Conservation (phyloP, 1,284 basidiomycete genomes). For the Cerioporus squamosus region DNA sequence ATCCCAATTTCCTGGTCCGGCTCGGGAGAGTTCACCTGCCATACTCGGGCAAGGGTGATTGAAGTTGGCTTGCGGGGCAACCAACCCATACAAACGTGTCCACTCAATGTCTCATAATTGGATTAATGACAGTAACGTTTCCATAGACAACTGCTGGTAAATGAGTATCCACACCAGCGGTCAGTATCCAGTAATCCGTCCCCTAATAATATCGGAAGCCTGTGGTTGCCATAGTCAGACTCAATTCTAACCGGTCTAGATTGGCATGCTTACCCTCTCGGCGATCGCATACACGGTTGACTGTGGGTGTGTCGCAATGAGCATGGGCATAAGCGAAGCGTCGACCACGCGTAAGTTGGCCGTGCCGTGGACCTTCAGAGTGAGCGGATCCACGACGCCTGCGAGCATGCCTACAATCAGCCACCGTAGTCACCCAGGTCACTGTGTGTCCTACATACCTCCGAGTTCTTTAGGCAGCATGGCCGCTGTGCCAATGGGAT, state of each 20-base stretch:
- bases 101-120: too few species aligned
- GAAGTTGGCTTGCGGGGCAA: too few species aligned
- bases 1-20: too few species aligned
- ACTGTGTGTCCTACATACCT: not conserved
- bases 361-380: constrained; percentile 62
- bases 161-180: too few species aligned
- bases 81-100: too few species aligned
- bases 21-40: too few species aligned
- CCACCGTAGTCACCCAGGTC: not conserved
- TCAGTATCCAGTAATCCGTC: too few species aligned
- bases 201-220: not conserved
- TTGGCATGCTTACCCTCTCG: constrained; percentile 13
- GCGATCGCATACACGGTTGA: constrained; percentile 22
- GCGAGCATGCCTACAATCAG: not conserved
- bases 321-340: constrained; percentile 54
- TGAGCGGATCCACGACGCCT: constrained; percentile 60
- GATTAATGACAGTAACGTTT: too few species aligned
- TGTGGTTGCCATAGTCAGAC: not conserved
- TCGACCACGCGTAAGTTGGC: constrained; percentile 57
- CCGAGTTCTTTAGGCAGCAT: constrained; percentile 9
- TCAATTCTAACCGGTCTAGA: too few species aligned
- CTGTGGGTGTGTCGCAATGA: constrained; percentile 44
- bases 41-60: too few species aligned
- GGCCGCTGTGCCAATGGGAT: constrained; percentile 7
- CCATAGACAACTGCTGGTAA: too few species aligned